Conservation (phyloP, 2,329 filamentous ascomycete species). For the Colletotrichum falcatum region DNA sequence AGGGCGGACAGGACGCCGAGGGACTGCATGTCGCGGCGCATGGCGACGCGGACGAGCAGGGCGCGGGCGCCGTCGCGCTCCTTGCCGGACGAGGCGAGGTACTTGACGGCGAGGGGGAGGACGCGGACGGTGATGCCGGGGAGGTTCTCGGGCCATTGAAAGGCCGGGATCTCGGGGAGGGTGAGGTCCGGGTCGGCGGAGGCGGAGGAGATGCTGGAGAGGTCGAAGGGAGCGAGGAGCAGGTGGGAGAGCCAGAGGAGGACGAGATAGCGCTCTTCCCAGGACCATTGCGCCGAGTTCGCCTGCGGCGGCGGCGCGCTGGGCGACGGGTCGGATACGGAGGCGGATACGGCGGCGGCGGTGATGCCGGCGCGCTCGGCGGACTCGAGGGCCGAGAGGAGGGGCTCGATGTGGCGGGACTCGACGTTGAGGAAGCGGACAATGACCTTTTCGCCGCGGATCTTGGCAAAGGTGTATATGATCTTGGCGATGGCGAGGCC, state of each 20-base stretch:
- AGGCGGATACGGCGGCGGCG: conserved; percentile 20
- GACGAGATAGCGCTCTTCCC: conserved; percentile 91
- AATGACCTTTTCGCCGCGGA: conserved; percentile 92
- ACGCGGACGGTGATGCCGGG: conserved; percentile 79
- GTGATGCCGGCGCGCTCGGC: conserved; percentile 51
- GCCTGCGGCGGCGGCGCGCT: conserved; percentile 9
- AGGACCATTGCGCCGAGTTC: conserved; percentile 63
- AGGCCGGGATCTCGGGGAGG: conserved; percentile 56
- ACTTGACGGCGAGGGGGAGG: conserved; percentile 76
- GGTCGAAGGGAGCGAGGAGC: conserved; percentile 88
- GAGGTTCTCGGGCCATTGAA: conserved; percentile 68
- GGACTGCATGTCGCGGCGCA: conserved; percentile 88
- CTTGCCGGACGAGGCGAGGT: conserved; percentile 82
- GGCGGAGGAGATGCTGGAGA: conserved; percentile 82
- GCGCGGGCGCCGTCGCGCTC: conserved; percentile 89
- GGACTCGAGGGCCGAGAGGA: conserved; percentile 80
- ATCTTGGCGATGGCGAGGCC: conserved; percentile 81
- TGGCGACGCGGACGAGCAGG: conserved; percentile 83
- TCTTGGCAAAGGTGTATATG: conserved; percentile 93
- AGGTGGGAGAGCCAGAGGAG: conserved; percentile 90
- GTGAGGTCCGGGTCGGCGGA: conserved; percentile 60
- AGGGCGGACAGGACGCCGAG: conserved; percentile 77
- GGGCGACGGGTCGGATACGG: neutral
- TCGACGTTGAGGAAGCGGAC: conserved; percentile 93
- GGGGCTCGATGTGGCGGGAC: conserved; percentile 82